These are phyloP conservation scores for Meira miltonrushii DNA, from an alignment of 1,284 basidiomycete genomes.

Conservation along the genomic window DNA sequence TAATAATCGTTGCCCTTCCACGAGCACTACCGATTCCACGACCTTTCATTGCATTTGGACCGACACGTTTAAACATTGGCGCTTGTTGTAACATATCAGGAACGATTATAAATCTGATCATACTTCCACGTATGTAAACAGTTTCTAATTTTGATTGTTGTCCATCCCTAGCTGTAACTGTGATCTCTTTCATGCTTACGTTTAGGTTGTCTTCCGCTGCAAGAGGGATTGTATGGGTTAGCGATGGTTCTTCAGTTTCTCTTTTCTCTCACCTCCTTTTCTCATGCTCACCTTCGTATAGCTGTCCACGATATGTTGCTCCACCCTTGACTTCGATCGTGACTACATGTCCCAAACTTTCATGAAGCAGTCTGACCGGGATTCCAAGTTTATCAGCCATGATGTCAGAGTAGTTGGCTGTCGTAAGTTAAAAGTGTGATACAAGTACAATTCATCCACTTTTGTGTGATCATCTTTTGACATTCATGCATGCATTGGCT, in stretches of 20 bases:
- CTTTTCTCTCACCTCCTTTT: neutral
- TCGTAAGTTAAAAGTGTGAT: too few relatives aligned
- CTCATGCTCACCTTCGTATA: conserved; percentile 64
- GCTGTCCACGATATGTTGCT: conserved; percentile 91
- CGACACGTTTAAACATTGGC: conserved; percentile 98
- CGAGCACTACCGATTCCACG: conserved; percentile 96
- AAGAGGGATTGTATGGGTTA: neutral
- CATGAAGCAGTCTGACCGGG: conserved; percentile 54
- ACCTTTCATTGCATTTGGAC: conserved; percentile 96
- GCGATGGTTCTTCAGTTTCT: neutral
- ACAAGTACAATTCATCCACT: too few relatives aligned
- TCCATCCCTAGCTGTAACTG: conserved; percentile 94
- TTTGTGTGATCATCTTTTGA: too few relatives aligned
- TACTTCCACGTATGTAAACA: conserved; percentile 96
- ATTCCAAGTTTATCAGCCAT: conserved; percentile 31
- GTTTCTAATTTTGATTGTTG: conserved; percentile 98
- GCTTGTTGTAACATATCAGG: conserved; percentile 99
- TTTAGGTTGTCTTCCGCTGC: conserved; percentile 97
- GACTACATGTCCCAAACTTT: conserved; percentile 82
- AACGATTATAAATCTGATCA: conserved; percentile 89
- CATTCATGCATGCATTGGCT: too few relatives aligned
- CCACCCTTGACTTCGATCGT: conserved; percentile 98
- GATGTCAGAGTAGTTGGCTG: neutral
- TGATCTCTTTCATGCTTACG: conserved; percentile 92
- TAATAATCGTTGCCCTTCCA: conserved; percentile 92